Base-by-base conservation (phyloP, 2,329 filamentous ascomycete species). In the Diaporthe sp. region DNA sequence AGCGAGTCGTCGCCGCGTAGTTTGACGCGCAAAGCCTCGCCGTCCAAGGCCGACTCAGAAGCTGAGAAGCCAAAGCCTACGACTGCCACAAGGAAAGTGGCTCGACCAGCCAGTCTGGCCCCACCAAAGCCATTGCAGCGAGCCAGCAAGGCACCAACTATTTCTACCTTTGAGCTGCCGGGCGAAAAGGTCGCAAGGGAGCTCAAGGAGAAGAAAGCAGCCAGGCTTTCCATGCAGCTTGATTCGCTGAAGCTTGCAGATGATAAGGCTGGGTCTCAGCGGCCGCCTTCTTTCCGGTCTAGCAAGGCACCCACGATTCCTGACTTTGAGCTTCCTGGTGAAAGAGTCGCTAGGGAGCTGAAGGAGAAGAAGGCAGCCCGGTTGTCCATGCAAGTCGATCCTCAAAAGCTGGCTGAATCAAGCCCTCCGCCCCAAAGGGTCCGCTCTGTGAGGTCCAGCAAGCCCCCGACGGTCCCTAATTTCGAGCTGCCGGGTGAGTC, bases 401-500 rank as follows among this genome's bases (percentile, higher is more conserved):
- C 84, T 45, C 81, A 81, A 69, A 80, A 84, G 67, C 81, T 81
- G 54, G 82, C 82, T 74, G 80, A 81, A 64, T 79, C 80, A 52
- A 80, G 84, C 50, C 82, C 85, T 72, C 83, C 86, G 4, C 47
- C 70, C 1, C 82, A 84, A 71, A 85, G 86, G 75, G 81, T 85
- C 47, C 89, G 86, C n/a, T 75, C 74, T 17, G 82, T 86, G 67
- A 90, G 86, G 78, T 89, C 87, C 28, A 85, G 82, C 61, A 92
- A 87, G 77, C 82, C 84, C n/a, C 85, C 87, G 25, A 89, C 89
- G 1, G 86, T 86, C 33, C 86, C 91, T 15, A 86, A 83, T 8
- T 93, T 92, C 81, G 90, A 92, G 82, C 85, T 93, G 57, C 90
- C 91, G 0, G 91, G 91, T 12, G 91, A 93, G 78, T 89, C 88